A percentile compares a stretch with the other conserved stretches of the same genome.
Conservation (phyloP, 2,329 filamentous ascomycete genomes). For the Epichloe festucae region DNA sequence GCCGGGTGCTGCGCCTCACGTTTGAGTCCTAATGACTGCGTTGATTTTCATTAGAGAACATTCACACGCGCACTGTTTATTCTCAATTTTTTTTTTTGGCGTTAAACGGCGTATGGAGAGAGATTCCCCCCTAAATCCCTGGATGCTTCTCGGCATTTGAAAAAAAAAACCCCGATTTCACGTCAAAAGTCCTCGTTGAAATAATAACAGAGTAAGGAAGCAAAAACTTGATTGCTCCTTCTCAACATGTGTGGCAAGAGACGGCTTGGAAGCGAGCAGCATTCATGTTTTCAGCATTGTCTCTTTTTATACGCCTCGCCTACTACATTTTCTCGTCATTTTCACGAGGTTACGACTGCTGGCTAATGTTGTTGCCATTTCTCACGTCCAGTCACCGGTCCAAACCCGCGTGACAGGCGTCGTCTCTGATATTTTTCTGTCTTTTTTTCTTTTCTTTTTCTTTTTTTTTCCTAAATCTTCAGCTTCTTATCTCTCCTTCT, state of each 20-base stretch:
- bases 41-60: conserved; percentile 15
- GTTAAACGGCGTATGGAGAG: neutral
- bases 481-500: neutral
- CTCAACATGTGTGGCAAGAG: neutral
- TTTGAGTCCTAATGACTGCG: conserved; percentile 24
- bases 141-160: no score
- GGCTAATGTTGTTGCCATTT: conserved; percentile 22
- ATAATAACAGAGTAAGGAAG: no score
- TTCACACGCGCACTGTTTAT: conserved; percentile 7
- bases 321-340: conserved; percentile 10
- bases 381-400: neutral
- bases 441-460: neutral
- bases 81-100: conserved; percentile 10
- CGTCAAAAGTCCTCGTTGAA: no score
- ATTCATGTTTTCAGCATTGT: neutral
- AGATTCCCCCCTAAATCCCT: neutral
- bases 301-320: conserved; percentile 8
- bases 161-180: no score
- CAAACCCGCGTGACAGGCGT: neutral
- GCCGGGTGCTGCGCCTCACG: conserved; percentile 32
- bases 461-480: conserved; percentile 1
- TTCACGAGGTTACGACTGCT: conserved; percentile 22
- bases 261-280: neutral
- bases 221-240: neutral
- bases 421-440: conserved; percentile 4